phyloP scores from a whole-genome alignment of 352 stramenopile genomes.

The Bremia lactucae region DNA sequence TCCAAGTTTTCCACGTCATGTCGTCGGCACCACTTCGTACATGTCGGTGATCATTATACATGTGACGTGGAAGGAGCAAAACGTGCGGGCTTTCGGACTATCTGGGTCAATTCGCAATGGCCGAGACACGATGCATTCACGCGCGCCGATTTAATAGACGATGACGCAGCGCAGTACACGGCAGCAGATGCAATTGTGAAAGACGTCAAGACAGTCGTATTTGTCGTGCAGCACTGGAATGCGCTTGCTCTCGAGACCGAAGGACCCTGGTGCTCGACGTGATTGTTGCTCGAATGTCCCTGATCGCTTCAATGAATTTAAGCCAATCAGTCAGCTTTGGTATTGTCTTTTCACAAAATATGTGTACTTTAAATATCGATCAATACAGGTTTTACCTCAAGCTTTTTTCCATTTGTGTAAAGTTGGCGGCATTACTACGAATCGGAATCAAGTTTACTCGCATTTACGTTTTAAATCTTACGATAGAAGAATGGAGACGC shows the following conservation, averaged over 20 bases:
- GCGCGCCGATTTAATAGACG: slow-evolving; percentile 15
- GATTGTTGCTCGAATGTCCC: not conserved
- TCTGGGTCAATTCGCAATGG: slow-evolving; percentile 53
- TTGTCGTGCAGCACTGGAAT: slow-evolving; percentile 44
- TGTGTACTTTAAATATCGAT: not conserved
- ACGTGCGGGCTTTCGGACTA: slow-evolving; percentile 40
- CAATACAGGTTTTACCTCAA: not conserved
- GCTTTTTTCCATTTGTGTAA: too few relatives aligned
- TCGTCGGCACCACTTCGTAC: slow-evolving; percentile 35
- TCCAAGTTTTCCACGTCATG: slow-evolving; percentile 21
- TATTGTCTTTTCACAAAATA: not conserved
- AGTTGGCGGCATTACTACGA: too few relatives aligned
- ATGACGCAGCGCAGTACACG: slow-evolving; percentile 22
- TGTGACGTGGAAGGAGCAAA: slow-evolving; percentile 63
- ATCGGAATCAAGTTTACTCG: too few relatives aligned
- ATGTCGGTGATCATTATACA: slow-evolving; percentile 68
- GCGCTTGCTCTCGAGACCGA: not conserved
- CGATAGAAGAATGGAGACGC: slow-evolving; percentile 33
- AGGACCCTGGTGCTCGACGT: too few relatives aligned
- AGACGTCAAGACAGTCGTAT: slow-evolving; percentile 30
- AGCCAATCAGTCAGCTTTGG: not conserved
- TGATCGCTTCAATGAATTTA: not conserved
- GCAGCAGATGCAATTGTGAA: slow-evolving; percentile 54
- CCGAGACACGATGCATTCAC: slow-evolving; percentile 29
- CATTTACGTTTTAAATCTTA: too few relatives aligned